Conservation (phyloP, 257 asterid genomes). For the Capsicum chinense region DNA sequence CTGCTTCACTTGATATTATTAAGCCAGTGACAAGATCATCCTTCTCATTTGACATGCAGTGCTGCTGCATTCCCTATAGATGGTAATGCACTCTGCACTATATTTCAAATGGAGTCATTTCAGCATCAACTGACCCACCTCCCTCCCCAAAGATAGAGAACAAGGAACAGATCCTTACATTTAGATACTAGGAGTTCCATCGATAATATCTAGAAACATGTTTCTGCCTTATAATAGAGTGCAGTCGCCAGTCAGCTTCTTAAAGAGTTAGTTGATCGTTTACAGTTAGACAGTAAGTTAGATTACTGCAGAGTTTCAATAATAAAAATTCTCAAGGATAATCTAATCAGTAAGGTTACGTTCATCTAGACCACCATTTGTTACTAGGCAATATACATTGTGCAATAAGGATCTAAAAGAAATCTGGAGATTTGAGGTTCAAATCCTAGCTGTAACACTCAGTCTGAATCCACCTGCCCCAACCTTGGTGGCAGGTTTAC, state of each 20-base stretch:
- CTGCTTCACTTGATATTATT: conserved; percentile 7
- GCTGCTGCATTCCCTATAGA: neutral
- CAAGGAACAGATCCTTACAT: neutral
- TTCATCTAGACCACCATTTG: conserved; percentile 23
- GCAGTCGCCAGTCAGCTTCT: neutral
- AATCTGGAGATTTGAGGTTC: neutral
- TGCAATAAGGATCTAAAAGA: neutral
- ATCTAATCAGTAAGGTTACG: neutral
- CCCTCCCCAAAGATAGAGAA: neutral
- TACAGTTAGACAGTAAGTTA: neutral
- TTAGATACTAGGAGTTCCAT: neutral
- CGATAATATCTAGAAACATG: neutral
- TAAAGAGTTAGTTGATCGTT: neutral
- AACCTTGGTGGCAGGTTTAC: neutral
- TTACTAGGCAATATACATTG: neutral
- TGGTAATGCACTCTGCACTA: neutral
- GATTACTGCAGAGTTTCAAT: neutral
- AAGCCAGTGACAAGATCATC: conserved; percentile 12
- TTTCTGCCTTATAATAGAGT: neutral
- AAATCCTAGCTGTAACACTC: conserved; percentile 12
- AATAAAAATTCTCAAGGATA: neutral
- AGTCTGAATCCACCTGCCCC: neutral
- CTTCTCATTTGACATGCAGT: neutral
- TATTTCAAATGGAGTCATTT: neutral
- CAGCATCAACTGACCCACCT: neutral